These are phyloP conservation scores for Pichia exigua DNA, from an alignment of 805 yeast species.

Conservation along the genomic window DNA sequence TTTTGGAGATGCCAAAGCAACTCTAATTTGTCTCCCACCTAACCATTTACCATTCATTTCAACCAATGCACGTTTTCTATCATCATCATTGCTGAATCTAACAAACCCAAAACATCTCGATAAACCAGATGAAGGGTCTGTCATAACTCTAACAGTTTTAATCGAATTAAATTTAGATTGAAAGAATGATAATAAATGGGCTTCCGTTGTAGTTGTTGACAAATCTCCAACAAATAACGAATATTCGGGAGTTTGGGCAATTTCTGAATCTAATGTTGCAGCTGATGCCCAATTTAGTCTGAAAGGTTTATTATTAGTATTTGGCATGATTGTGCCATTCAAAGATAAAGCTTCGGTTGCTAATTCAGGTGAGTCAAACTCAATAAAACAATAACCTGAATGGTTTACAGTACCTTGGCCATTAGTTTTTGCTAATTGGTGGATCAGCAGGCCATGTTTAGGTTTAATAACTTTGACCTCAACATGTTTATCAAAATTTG, in stretches of 20 bases:
- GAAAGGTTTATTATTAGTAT: conserved; percentile 49
- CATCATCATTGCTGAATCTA: conserved; percentile 62
- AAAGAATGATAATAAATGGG: conserved; percentile 64
- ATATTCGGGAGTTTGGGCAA: conserved; percentile 66
- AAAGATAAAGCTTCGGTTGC: conserved; percentile 62
- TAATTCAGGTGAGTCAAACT: conserved; percentile 58
- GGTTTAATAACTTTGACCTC: conserved; percentile 58
- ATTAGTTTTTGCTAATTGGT: conserved; percentile 23
- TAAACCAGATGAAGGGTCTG: conserved; percentile 72
- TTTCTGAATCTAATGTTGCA: conserved; percentile 64
- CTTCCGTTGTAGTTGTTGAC: conserved; percentile 72
- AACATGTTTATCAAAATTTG: conserved; percentile 45
- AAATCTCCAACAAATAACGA: conserved; percentile 80
- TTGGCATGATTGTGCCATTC: conserved; percentile 61
- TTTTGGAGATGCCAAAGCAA: conserved; percentile 74
- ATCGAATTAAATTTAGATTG: conserved; percentile 60
- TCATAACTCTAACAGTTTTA: conserved; percentile 78
- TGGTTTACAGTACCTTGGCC: conserved; percentile 25
- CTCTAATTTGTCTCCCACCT: conserved; percentile 69
- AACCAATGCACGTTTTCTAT: conserved; percentile 55
- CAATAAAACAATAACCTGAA: conserved; percentile 71
- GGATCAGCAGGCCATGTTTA: conserved; percentile 29
- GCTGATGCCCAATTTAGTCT: conserved; percentile 82
- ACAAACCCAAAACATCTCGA: conserved; percentile 79
- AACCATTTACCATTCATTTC: conserved; percentile 79